phyloP scores from a whole-genome alignment of 768 basidiomycete genomes.

The Russula dissimulans region DNA sequence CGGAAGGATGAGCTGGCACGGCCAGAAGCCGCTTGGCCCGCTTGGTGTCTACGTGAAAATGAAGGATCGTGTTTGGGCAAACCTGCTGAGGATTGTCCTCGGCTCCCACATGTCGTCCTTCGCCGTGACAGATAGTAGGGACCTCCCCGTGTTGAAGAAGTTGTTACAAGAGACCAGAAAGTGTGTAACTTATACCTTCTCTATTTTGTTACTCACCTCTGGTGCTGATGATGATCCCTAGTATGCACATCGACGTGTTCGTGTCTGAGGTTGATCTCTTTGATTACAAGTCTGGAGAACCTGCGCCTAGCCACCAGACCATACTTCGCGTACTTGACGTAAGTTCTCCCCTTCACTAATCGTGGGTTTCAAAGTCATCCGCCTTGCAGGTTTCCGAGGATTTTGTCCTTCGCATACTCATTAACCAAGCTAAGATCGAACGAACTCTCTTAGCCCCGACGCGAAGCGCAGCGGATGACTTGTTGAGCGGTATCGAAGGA shows the following conservation, averaged over 20 bases:
- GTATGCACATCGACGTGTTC: constrained; percentile 43
- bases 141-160: constrained; percentile 46
- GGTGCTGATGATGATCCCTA: constrained; percentile 22
- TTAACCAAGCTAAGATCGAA: constrained; percentile 71
- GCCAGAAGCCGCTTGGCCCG: constrained; percentile 65
- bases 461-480: constrained; percentile 54
- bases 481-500: constrained; percentile 34
- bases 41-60: constrained; percentile 73
- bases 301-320: constrained; percentile 51
- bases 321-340: constrained; percentile 79
- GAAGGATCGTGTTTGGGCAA: constrained; percentile 57
- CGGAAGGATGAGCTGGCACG: constrained; percentile 45
- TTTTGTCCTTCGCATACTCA: constrained; percentile 69
- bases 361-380: not conserved
- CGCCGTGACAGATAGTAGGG: constrained; percentile 62
- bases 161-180: constrained; percentile 52
- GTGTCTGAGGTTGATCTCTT: constrained; percentile 69
- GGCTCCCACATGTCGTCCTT: constrained; percentile 53
- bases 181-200: constrained; percentile 33
- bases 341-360: constrained; percentile 21
- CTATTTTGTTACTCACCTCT: not conserved
- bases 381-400: constrained; percentile 57
- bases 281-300: constrained; percentile 70
- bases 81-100: constrained; percentile 55
- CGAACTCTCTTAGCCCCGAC: constrained; percentile 51